Evolutionary conservation across 306 rosid genomes (phyloP), one percentile per base, ranked within the genome.

Genomic region (Lathyrus tuberosus): DNA sequence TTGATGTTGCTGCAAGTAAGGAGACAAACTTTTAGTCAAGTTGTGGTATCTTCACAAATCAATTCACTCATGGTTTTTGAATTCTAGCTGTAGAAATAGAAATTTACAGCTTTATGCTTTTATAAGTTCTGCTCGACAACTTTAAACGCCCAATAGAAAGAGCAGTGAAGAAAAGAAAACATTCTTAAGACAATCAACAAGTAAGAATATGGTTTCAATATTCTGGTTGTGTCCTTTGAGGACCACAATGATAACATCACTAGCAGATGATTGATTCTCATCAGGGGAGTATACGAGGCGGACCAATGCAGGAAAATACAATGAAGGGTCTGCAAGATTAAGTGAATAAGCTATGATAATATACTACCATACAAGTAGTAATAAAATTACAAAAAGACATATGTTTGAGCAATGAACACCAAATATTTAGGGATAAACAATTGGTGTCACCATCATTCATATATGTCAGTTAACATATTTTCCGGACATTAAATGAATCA

Each of bases 111-210:
- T 65, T 65, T 56, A 41, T 70, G 65, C 13, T 57, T 66, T n/a
- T 38, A 37, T 17, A 30, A 26, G 46, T 73, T 62, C 43, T 44
- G 38, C 47, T 46, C 69, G 5, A 59, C 42, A 52, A 75, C 54
- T 78, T 59, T 11, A 65, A 67, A 53, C 10, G 35, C 18, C 69
- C 43, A 61, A 54, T 37, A 16, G 75, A 10, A 33, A 17, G 49
- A 53, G 37, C 10, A 31, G 57, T 26, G 67, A 41, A 52, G 17
- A 56, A 67, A 71, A 74, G 31, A 68, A 35, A 74, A 76, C 70
- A 67, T 80, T 90, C 98, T 88, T 83, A 38, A 93, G 89, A 76
- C 86, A 79, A 76, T 93, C 98, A 54, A 93, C 94, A 79, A 93
- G 80, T 82, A 84, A 70, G 63, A 83, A 83, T 78, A 93, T 76